These are phyloP conservation scores for Populus tremula DNA, from an alignment of 345 rosid species.

Conservation along the genomic window DNA sequence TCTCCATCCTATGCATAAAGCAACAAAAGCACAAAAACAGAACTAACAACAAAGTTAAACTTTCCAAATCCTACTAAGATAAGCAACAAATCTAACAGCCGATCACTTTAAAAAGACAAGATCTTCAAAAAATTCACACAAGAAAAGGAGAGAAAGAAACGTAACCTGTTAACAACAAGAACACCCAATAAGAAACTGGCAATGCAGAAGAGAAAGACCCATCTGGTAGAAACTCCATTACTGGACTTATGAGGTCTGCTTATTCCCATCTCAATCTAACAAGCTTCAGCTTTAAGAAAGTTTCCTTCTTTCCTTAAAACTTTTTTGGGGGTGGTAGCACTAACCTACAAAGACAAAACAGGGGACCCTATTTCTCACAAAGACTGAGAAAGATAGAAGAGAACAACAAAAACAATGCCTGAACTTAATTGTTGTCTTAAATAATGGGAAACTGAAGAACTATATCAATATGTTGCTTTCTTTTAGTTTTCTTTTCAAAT, in stretches of 20 bases:
- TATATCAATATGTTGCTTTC: background rate
- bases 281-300: constrained; percentile 33
- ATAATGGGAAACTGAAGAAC: background rate
- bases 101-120: constrained; percentile 30
- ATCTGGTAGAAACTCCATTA: constrained; percentile 62
- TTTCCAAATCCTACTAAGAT: background rate
- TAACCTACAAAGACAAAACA: constrained; percentile 15
- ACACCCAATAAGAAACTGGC: constrained; percentile 71
- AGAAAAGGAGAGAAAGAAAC: constrained; percentile 11
- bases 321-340: background rate
- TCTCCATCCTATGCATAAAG: constrained; percentile 6
- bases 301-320: constrained; percentile 15
- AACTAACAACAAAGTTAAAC: constrained; percentile 1
- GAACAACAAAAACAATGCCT: background rate
- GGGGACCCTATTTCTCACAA: constrained; percentile 20
- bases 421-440: background rate
- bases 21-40: background rate
- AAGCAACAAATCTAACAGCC: constrained; percentile 17
- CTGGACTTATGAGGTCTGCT: constrained; percentile 56
- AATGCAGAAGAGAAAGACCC: constrained; percentile 65
- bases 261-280: constrained; percentile 45
- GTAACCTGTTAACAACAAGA: constrained; percentile 67
- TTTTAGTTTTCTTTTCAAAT: constrained; percentile 15
- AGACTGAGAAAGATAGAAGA: constrained; percentile 10
- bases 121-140: constrained; percentile 30